These are phyloP conservation scores for Mycena albidolilacea DNA, from an alignment of 768 basidiomycete species.

Conservation along the genomic window DNA sequence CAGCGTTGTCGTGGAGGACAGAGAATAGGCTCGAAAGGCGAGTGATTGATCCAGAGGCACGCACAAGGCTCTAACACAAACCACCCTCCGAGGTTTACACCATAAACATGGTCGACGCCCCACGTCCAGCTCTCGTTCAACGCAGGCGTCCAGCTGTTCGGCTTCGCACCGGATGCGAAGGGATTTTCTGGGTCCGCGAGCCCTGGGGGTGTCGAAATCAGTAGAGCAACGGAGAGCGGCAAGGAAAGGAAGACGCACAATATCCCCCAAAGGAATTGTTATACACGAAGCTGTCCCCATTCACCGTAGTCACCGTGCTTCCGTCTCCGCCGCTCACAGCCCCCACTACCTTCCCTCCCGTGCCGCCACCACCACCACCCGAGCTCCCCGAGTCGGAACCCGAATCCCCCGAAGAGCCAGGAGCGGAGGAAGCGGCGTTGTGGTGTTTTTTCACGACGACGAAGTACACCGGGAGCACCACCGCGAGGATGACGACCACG, in stretches of 20 bases:
- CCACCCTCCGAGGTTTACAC: conserved; percentile 86
- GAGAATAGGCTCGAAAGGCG: no score
- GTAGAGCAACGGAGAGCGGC: conserved; percentile 1
- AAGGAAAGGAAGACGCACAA: conserved; percentile 62
- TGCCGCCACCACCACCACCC: background rate
- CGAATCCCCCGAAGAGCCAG: background rate
- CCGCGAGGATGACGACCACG: conserved; percentile 58
- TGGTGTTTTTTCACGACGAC: conserved; percentile 61
- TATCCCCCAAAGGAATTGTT: conserved; percentile 83
- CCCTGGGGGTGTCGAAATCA: conserved; percentile 56
- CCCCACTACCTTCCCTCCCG: conserved; percentile 10
- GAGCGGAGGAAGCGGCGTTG: conserved; percentile 8
- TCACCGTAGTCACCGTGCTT: conserved; percentile 70
- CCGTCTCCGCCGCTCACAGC: conserved; percentile 76
- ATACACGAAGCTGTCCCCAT: conserved; percentile 85
- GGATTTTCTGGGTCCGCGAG: conserved; percentile 78
- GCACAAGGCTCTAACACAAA: conserved; percentile 78
- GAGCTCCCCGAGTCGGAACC: conserved; percentile 22
- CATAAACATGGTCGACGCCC: conserved; percentile 71
- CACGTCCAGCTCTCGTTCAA: conserved; percentile 84
- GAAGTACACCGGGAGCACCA: conserved; percentile 74
- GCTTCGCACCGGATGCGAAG: conserved; percentile 80
- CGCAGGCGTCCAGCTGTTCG: conserved; percentile 78
- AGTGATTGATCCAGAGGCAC: conserved; percentile 17
- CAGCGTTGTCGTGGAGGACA: no score